These are phyloP conservation scores for Verticillium zaregamsianum DNA, from an alignment of 2,329 filamentous ascomycete genomes.

Conservation along the genomic window DNA sequence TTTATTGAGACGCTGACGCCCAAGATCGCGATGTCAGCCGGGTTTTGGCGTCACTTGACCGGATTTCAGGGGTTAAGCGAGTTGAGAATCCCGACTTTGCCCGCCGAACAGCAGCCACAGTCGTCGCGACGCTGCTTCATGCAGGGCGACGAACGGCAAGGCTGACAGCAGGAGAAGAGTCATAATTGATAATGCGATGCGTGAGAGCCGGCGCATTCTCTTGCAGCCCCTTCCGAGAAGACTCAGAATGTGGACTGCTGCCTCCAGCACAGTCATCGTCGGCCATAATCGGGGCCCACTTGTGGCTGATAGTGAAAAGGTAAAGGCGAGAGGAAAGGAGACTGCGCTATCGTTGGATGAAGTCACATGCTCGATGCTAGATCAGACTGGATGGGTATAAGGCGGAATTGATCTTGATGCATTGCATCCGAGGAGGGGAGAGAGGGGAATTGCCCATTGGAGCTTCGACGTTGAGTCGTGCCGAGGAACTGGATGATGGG, in stretches of 20 bases:
- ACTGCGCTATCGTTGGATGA: not conserved
- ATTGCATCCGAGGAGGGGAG: not conserved
- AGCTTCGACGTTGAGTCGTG: no score
- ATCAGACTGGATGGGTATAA: not conserved
- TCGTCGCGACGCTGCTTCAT: not conserved
- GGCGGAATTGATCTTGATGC: not conserved
- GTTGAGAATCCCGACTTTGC: not conserved
- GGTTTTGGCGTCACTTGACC: not conserved
- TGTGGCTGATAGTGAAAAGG: not conserved
- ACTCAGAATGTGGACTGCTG: not conserved
- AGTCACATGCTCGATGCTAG: not conserved
- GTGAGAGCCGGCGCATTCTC: not conserved
- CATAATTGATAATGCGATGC: not conserved
- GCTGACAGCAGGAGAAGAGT: not conserved
- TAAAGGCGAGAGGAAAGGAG: not conserved
- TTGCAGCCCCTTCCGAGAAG: not conserved
- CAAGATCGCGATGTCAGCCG: not conserved
- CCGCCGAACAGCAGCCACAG: not conserved
- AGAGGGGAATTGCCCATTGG: no score
- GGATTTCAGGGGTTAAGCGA: not conserved
- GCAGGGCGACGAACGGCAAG: not conserved
- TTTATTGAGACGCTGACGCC: not conserved
- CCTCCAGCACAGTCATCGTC: not conserved
- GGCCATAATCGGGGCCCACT: not conserved
- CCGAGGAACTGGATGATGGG: no score